Percentiles rank a stretch among this genome's conserved stretches.
Conservation (phyloP, 1,284 basidiomycete genomes). For the Cutaneotrichosporon mucoides region DNA sequence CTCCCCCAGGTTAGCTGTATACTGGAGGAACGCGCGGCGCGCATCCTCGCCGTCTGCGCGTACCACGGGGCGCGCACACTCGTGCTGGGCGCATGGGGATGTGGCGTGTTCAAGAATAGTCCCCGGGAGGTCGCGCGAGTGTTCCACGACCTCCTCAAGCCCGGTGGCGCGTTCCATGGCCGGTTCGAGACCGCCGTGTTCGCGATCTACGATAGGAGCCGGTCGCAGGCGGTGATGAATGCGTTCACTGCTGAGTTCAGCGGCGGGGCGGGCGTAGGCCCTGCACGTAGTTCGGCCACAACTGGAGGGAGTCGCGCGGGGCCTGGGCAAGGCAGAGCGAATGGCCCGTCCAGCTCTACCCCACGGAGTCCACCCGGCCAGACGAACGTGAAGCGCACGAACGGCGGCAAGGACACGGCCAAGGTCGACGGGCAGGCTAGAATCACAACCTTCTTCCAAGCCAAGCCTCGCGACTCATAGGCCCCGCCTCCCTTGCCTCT, state of each 20-base stretch:
- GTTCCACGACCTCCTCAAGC: slow-evolving; percentile 6
- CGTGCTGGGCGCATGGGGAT: slow-evolving; percentile 22
- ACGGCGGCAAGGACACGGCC: neutral
- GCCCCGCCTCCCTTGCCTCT: neutral
- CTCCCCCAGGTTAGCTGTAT: neutral
- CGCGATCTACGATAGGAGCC: slow-evolving; percentile 7
- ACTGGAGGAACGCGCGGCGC: slow-evolving; percentile 11
- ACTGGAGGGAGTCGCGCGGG: too few species aligned
- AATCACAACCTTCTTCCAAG: neutral
- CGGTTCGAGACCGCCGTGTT: slow-evolving; percentile 12
- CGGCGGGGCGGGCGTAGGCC: too few species aligned
- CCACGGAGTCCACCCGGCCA: too few species aligned
- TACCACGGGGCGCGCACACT: slow-evolving; percentile 4
- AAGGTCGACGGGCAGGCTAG: neutral
- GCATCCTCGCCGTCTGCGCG: slow-evolving; percentile 12
- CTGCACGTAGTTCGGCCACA: too few species aligned
- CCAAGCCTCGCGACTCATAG: neutral
- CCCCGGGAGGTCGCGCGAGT: slow-evolving; percentile 6
- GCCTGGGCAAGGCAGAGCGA: too few species aligned
- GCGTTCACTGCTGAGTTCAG: neutral
- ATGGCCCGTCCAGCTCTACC: too few species aligned
- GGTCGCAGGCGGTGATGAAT: neutral
- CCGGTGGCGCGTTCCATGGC: slow-evolving; percentile 4
- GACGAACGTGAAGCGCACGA: too few species aligned
- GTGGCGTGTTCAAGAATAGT: slow-evolving; percentile 19